phyloP scores from a whole-genome alignment of 2,329 filamentous ascomycete genomes.

The Tolypocladium ovalisporum region DNA sequence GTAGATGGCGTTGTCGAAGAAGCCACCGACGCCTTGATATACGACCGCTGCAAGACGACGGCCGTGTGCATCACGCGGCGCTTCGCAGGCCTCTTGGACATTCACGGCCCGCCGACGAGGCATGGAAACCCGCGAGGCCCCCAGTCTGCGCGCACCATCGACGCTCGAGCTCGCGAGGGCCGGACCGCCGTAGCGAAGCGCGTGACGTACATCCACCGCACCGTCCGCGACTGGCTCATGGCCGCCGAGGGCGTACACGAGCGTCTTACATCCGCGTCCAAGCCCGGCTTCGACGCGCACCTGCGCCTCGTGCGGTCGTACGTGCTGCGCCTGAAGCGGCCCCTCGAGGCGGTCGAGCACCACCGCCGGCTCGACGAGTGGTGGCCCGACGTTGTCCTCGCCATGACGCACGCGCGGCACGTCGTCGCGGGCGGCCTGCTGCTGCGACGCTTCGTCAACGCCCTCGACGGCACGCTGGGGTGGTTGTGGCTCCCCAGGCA shows the following conservation, averaged over 20 bases:
- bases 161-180: neutral
- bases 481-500: slow-evolving; percentile 19
- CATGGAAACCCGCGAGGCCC: neutral
- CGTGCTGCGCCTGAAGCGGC: slow-evolving; percentile 19
- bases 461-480: slow-evolving; percentile 15
- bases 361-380: slow-evolving; percentile 26
- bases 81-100: slow-evolving; percentile 15
- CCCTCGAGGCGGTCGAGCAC: slow-evolving; percentile 21
- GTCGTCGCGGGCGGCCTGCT: slow-evolving; percentile 8
- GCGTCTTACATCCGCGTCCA: neutral
- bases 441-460: slow-evolving; percentile 12
- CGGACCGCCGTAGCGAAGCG: neutral
- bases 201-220: neutral
- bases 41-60: slow-evolving; percentile 7
- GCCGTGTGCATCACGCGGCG: slow-evolving; percentile 6
- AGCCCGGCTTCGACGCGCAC: slow-evolving; percentile 8
- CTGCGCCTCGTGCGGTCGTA: slow-evolving; percentile 20
- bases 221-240: neutral
- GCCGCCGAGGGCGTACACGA: neutral
- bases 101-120: slow-evolving; percentile 6
- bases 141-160: neutral
- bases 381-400: slow-evolving; percentile 25
- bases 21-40: slow-evolving; percentile 8
- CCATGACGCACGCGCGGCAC: slow-evolving; percentile 23
- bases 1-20: slow-evolving; percentile 10